Conservation (phyloP, 2,329 filamentous ascomycete genomes). For the Scorias spongiosa region DNA sequence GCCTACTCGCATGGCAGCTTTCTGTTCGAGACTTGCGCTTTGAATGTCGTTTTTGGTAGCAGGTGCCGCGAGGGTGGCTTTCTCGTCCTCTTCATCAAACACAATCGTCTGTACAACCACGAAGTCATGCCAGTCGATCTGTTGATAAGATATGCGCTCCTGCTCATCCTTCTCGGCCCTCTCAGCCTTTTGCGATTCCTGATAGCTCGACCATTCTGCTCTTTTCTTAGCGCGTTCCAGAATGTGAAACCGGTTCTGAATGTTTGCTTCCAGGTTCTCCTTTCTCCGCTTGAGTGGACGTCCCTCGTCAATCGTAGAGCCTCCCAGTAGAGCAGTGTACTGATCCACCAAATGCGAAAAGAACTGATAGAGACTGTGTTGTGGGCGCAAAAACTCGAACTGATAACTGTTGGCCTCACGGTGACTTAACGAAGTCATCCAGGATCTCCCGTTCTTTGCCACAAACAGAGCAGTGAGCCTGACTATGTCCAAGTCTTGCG, state of each 20-base stretch:
- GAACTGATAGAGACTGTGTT: conserved; percentile 92
- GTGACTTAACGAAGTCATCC: conserved; percentile 79
- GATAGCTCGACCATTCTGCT: conserved; percentile 73
- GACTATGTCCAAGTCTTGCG: conserved; percentile 67
- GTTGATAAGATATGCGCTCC: conserved; percentile 59
- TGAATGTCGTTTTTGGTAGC: conserved; percentile 83
- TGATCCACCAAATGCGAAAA: conserved; percentile 88
- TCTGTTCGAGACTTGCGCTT: conserved; percentile 86
- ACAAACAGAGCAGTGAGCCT: conserved; percentile 77
- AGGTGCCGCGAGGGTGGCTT: conserved; percentile 71
- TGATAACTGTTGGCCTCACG: conserved; percentile 82
- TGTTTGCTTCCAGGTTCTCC: conserved; percentile 56
- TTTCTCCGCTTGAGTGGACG: conserved; percentile 59
- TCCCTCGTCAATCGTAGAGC: conserved; percentile 52
- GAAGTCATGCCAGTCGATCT: conserved; percentile 98
- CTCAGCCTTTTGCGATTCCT: conserved; percentile 72
- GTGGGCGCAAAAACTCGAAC: conserved; percentile 88
- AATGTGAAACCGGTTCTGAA: conserved; percentile 65
- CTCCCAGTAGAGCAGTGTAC: conserved; percentile 64
- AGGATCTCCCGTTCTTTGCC: conserved; percentile 80
- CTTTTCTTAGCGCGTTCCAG: conserved; percentile 69
- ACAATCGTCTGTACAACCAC: conserved; percentile 87
- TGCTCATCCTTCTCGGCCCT: conserved; percentile 78
- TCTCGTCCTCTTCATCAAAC: conserved; percentile 79
- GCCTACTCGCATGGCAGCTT: conserved; percentile 75